Base-by-base conservation (phyloP, 257 asterid genomes). In the Nicotiana sylvestris region DNA sequence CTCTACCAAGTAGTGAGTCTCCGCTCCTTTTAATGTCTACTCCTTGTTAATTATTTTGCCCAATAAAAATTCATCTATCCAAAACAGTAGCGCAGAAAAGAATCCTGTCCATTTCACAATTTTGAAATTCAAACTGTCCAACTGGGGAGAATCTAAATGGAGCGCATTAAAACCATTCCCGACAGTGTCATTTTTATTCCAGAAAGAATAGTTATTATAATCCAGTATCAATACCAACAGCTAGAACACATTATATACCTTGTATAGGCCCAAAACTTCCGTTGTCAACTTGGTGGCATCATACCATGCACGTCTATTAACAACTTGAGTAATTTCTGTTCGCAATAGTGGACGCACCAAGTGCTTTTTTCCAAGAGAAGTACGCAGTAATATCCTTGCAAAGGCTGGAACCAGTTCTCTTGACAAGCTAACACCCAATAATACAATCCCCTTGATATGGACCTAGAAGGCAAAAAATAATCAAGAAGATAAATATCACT, bases 221-320 rank as follows among this genome's bases (percentile, higher is more conserved):
- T 32, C 37, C 27, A 72, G 79, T 43, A 25, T 74, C 55, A 27
- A 25, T 13, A 49, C 61, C 51, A 13, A 74, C 27, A 74, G 27
- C 15, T 15, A 76, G 80, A 51, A 76, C 29, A 76, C 30, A 51
- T 51, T 15, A 56, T 33, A 79, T 92, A 96, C 99, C 99, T 94
- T 96, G 82, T 96, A 94, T 27, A 94, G 92, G 88, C 89, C 89
- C 66, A 92, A 66, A 82, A 92, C 94, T 78, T 92, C 98, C 3
- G 96, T 90, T 56, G 96, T 92, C 69, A 92, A 87, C 91, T 96
- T 96, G 83, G 97, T 85, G 81, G 91, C 92, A 89, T 96, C 96
- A 81, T 93, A 94, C 99, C 99, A 96, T 66, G 99, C 98, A 83
- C 93, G 97, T 58, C 98, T 90, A 82, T 94, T 96, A 79, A 96